phyloP scores from a whole-genome alignment of 2,329 filamentous ascomycete genomes.

The Arthrobotrys entomopaga region DNA sequence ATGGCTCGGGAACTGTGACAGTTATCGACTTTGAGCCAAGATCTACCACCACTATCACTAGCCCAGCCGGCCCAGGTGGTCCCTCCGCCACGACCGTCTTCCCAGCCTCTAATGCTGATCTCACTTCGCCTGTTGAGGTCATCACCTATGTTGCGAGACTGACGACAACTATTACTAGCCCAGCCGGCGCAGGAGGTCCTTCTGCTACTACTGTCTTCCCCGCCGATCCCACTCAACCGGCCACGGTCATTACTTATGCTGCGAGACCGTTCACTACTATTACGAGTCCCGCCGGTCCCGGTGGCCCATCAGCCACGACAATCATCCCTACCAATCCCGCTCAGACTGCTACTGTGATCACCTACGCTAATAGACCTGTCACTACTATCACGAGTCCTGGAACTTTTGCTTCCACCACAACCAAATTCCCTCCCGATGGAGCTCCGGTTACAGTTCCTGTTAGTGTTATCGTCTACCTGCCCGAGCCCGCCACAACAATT shows the following conservation, averaged over 20 bases:
- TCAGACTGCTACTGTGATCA: not conserved
- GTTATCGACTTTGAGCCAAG: conserved; percentile 16
- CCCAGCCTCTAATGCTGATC: conserved; percentile 1
- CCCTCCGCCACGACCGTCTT: conserved; percentile 6
- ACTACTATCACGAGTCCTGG: not conserved
- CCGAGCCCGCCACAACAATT: not conserved
- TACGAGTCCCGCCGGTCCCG: not conserved
- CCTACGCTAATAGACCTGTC: not conserved
- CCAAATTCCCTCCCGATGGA: not conserved
- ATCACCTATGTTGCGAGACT: not conserved
- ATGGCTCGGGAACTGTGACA: conserved; percentile 6
- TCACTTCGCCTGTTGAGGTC: not conserved
- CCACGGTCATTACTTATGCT: not conserved
- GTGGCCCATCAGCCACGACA: not conserved
- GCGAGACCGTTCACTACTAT: not conserved
- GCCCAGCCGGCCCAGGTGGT: conserved; percentile 1
- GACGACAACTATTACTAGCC: not conserved
- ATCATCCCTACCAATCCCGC: not conserved
- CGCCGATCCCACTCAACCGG: not conserved
- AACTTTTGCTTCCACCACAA: not conserved
- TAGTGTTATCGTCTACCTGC: not conserved
- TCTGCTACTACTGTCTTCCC: conserved; percentile 5
- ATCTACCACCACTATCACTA: not conserved
- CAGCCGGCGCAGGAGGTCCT: not conserved
- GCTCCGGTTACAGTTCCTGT: not conserved